Conservation (phyloP, 306 rosid genomes). For the Neltuma alba region DNA sequence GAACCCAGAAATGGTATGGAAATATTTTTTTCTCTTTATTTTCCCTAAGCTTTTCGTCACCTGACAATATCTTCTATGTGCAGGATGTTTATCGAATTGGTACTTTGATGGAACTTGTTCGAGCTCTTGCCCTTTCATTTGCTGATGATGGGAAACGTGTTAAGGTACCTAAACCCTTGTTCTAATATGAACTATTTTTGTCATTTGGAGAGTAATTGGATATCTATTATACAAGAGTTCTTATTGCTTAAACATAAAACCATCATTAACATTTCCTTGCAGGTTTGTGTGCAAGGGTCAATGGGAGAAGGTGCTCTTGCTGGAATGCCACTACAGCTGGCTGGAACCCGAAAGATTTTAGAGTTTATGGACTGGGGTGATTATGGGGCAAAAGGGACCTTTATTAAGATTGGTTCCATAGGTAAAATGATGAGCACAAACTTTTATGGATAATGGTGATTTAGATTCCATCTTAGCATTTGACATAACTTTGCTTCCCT, state of each 20-base stretch:
- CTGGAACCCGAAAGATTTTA: slow-evolving; percentile 82
- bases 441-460: slow-evolving; percentile 27
- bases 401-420: slow-evolving; percentile 86
- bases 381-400: slow-evolving; percentile 82
- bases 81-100: slow-evolving; percentile 99
- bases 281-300: slow-evolving; percentile 99
- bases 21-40: slow-evolving; percentile 11
- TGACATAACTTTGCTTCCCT: background rate
- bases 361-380: slow-evolving; percentile 99
- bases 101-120: slow-evolving; percentile 87
- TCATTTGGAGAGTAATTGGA: slow-evolving; percentile 21
- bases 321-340: slow-evolving; percentile 98
- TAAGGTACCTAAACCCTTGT: slow-evolving; percentile 59
- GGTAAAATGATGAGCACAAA: slow-evolving; percentile 53
- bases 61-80: slow-evolving; percentile 49
- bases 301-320: slow-evolving; percentile 98
- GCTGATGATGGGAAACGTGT: slow-evolving; percentile 94
- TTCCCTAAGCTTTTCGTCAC: slow-evolving; percentile 25
- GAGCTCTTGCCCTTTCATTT: slow-evolving; percentile 86
- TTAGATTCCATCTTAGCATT: slow-evolving; percentile 24
- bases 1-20: slow-evolving; percentile 89
- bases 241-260: slow-evolving; percentile 29
- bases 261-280: slow-evolving; percentile 30
- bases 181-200: slow-evolving; percentile 24
- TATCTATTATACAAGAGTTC: slow-evolving; percentile 1